Base-by-base conservation (phyloP, 75 land plant species). In the Larix kaempferi region DNA sequence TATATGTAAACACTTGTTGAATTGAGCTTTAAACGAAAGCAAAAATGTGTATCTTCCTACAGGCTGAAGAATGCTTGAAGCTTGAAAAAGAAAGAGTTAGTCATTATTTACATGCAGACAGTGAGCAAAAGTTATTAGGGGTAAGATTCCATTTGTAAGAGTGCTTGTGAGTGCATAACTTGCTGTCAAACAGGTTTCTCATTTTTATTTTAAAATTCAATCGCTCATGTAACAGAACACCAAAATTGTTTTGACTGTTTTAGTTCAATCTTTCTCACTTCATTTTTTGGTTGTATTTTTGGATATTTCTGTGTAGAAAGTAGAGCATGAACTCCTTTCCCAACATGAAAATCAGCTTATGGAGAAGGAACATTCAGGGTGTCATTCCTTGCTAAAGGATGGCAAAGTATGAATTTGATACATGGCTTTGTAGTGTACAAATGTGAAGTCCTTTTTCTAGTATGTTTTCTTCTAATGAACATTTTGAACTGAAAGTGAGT, bases 331-430 rank as follows among this genome's bases (percentile, higher is more conserved):
- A 71, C 60, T 95, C 65, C 84, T 93, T 33, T 80, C 83, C 21
- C 92, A 85, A 27, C 85, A 88, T 86, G 95, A 88, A 59, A 80
- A 56, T 22, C 89, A 91, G 25, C 87, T 93, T 23, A 82, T 95
- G 14, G 98, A 95, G 73, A 95, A 95, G 84, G 98, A 95, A 81
- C 89, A 91, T 78, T 95, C 96, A 61, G 98, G 96, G 58, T 93
- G 94, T 69, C 90, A 83, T 84, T 90, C 90, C 25, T 83, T 95
- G 78, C 87, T 93, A 27, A 87, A 88, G 74, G 98, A 95, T 82
- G 94, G 93, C 76, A 94, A 94, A 89, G 94, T 90, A 78, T 61
- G 39, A 54, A 49, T 56, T 21, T 25, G 29, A 49, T 29, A 27
- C 10, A 4, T 35, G 35, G 71, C 10, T 1, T 58, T 29, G 33